A percentile compares a stretch with the other conserved stretches of the same genome.
Evolutionary conservation across 192 early-diverging fungal genomes (phyloP).

Genomic region (Linnemannia hyalina): DNA sequence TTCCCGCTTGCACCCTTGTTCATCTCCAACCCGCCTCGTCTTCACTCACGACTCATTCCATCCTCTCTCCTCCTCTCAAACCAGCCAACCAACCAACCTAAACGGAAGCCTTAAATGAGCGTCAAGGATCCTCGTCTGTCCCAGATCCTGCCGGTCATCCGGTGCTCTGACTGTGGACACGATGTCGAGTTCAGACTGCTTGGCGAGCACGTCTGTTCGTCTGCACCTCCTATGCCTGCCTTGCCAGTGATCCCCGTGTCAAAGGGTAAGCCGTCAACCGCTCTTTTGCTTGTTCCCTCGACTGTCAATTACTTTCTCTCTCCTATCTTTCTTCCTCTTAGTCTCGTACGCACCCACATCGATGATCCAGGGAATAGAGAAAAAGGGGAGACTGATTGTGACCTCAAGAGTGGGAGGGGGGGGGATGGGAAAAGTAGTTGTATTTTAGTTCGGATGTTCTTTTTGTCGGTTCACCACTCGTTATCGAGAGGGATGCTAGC

Average conservation of each 20-base stretch:
- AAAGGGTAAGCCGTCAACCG: slow-evolving; percentile 19
- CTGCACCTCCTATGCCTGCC: slow-evolving; percentile 62
- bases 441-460: too few relatives aligned
- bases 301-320: neutral
- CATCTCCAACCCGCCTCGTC: neutral
- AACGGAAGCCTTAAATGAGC: slow-evolving; percentile 13
- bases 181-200: slow-evolving; percentile 65
- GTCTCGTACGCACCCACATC: neutral
- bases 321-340: neutral
- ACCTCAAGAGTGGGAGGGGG: neutral
- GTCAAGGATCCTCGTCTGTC: slow-evolving; percentile 63
- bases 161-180: slow-evolving; percentile 70
- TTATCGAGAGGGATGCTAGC: too few relatives aligned
- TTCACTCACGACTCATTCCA: neutral
- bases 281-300: neutral
- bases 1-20: neutral
- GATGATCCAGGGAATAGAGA: slow-evolving; percentile 2
- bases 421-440: too few relatives aligned
- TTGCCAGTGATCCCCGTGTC: slow-evolving; percentile 45
- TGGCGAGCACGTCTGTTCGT: slow-evolving; percentile 66
- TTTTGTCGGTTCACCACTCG: too few relatives aligned
- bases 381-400: neutral
- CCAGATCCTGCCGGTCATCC: slow-evolving; percentile 67
- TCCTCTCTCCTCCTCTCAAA: neutral
- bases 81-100: neutral